These are phyloP conservation scores for Microdochium nivale DNA, from an alignment of 2,329 filamentous ascomycete genomes.

Conservation along the genomic window DNA sequence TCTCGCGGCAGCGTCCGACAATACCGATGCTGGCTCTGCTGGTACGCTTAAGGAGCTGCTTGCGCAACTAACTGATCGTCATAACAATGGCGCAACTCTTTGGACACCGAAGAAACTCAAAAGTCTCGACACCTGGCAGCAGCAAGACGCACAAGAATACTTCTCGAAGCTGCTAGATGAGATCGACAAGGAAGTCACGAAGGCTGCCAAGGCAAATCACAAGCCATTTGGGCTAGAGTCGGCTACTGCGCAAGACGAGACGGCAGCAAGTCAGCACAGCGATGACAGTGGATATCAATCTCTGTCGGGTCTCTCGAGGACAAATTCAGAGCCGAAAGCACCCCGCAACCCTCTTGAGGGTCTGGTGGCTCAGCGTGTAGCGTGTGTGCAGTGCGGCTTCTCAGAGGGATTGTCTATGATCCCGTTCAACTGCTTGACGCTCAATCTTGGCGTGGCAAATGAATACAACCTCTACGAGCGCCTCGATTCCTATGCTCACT, in stretches of 20 bases:
- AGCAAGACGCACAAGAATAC: constrained; percentile 97
- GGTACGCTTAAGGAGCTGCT: constrained; percentile 56
- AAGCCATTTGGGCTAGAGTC: constrained; percentile 30
- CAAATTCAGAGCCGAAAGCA: constrained; percentile 22
- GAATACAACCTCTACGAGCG: constrained; percentile 67
- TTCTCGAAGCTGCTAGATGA: constrained; percentile 84
- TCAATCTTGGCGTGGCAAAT: constrained; percentile 62
- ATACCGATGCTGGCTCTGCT: constrained; percentile 26
- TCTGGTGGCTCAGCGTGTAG: constrained; percentile 77
- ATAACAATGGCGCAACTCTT: constrained; percentile 65
- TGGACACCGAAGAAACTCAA: constrained; percentile 80
- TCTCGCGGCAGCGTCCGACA: constrained; percentile 37
- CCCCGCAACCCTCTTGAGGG: constrained; percentile 78
- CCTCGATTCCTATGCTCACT: constrained; percentile 72
- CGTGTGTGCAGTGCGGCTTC: constrained; percentile 76
- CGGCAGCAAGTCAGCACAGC: constrained; percentile 29
- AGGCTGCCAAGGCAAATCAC: constrained; percentile 27
- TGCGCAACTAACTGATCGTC: constrained; percentile 56
- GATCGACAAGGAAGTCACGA: constrained; percentile 67
- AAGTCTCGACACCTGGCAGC: constrained; percentile 89
- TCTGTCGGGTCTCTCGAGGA: constrained; percentile 25
- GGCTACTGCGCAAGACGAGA: constrained; percentile 27
- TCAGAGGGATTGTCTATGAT: constrained; percentile 85
- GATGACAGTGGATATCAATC: constrained; percentile 51
- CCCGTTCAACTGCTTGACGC: constrained; percentile 87